phyloP scores from a whole-genome alignment of 306 rosid species.

The Biancaea sappan region DNA sequence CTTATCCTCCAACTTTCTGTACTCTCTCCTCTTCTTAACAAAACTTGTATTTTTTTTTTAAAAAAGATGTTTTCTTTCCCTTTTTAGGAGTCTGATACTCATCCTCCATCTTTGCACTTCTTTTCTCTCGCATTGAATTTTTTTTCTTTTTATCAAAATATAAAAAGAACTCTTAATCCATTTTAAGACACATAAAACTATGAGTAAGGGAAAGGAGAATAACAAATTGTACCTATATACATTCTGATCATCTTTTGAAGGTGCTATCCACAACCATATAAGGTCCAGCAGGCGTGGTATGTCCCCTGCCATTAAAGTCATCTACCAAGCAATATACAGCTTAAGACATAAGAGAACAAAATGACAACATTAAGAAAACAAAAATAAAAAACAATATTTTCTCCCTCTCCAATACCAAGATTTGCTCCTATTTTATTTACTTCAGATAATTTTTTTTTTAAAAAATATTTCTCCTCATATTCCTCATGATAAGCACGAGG shows the following conservation, averaged over 20 bases:
- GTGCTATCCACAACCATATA: conserved; percentile 97
- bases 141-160: background rate
- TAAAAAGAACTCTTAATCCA: background rate
- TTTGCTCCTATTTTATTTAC: background rate
- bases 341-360: conserved; percentile 32
- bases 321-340: conserved; percentile 54
- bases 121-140: background rate
- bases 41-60: too few species aligned
- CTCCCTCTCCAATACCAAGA: background rate
- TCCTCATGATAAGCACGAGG: background rate
- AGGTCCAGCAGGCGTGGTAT: conserved; percentile 82
- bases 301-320: conserved; percentile 85
- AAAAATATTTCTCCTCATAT: background rate
- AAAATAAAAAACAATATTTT: background rate
- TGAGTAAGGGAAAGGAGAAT: conserved; percentile 34
- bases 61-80: too few species aligned
- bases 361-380: conserved; percentile 2
- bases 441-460: too few species aligned
- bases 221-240: conserved; percentile 60
- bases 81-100: background rate
- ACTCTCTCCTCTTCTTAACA: too few species aligned
- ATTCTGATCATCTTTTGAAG: conserved; percentile 71
- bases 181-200: background rate
- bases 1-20: too few species aligned
- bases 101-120: background rate